These are phyloP conservation scores for Earliella scabrosa DNA, from an alignment of 1,284 basidiomycete genomes.

Conservation along the genomic window DNA sequence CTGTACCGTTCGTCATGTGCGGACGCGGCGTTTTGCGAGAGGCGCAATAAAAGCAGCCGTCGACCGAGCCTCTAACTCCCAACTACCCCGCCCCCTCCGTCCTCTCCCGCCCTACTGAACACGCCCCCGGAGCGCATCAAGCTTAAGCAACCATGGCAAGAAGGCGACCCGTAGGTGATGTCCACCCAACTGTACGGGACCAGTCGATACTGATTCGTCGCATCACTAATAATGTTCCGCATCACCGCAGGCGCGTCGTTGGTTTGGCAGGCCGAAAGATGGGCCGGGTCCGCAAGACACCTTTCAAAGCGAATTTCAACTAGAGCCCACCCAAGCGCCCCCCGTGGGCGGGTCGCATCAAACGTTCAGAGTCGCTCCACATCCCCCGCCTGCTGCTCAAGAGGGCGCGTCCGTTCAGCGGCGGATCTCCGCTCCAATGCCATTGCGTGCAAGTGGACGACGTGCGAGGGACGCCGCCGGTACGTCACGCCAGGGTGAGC, in stretches of 20 bases:
- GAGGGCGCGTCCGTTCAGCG: not conserved
- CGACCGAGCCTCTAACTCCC: slow-evolving; percentile 4
- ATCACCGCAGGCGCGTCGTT: slow-evolving; percentile 18
- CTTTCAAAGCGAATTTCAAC: slow-evolving; percentile 15
- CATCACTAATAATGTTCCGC: not conserved
- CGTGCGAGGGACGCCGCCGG: not conserved
- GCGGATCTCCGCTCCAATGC: not conserved
- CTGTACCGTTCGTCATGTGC: too few species aligned
- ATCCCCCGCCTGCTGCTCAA: not conserved
- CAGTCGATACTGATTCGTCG: too few species aligned
- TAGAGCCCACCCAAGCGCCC: slow-evolving; percentile 2
- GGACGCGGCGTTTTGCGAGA: too few species aligned
- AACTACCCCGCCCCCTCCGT: not conserved
- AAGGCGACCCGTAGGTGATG: slow-evolving; percentile 11
- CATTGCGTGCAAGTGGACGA: not conserved
- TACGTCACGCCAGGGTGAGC: slow-evolving; percentile 2
- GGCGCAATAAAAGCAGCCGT: too few species aligned
- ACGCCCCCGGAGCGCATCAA: not conserved
- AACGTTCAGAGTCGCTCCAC: not conserved
- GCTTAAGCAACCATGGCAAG: slow-evolving; percentile 1
- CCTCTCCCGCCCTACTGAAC: not conserved
- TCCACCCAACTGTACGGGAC: too few species aligned
- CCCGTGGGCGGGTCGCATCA: slow-evolving; percentile 10
- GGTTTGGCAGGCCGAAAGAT: slow-evolving; percentile 21
- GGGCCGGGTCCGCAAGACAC: slow-evolving; percentile 22